Percentiles rank a stretch among this genome's conserved stretches.
These are phyloP conservation scores for Gossypium rotundifolium DNA, from an alignment of 345 rosid genomes.

Conservation along the genomic window DNA sequence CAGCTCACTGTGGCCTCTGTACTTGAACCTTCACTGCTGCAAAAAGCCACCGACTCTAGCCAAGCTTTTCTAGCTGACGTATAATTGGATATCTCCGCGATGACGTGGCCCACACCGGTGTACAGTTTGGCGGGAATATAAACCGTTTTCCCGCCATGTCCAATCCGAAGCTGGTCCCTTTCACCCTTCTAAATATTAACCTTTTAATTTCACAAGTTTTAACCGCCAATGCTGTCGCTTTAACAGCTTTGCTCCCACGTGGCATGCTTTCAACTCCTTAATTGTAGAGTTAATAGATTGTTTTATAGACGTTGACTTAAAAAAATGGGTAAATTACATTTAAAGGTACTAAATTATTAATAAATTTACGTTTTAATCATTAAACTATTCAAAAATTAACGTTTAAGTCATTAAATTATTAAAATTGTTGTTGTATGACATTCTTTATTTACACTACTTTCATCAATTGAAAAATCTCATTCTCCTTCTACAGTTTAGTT, in stretches of 20 bases:
- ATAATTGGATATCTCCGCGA: slow-evolving; percentile 24
- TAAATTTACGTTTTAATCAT: accelerated
- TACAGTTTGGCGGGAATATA: slow-evolving; percentile 37
- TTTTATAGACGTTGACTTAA: no score
- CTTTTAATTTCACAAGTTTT: neutral
- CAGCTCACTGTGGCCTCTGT: slow-evolving; percentile 16
- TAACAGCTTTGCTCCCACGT: neutral
- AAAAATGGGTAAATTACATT: no score
- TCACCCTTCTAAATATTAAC: no score
- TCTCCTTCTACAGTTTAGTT: no score
- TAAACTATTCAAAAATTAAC: no score
- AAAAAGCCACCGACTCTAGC: slow-evolving; percentile 16
- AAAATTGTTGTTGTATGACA: no score
- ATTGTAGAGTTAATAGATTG: no score
- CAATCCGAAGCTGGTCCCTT: neutral
- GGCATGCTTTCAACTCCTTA: neutral
- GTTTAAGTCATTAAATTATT: no score
- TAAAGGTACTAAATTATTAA: no score
- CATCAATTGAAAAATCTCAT: no score
- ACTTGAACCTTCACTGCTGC: slow-evolving; percentile 22
- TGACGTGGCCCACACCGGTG: slow-evolving; percentile 30
- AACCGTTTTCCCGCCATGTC: slow-evolving; percentile 31
- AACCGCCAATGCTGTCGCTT: slow-evolving; percentile 7
- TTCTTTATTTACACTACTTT: no score
- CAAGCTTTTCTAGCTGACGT: neutral